Evolutionary conservation across 2,329 filamentous ascomycete genomes (phyloP), one percentile per base, ranked within the genome.

Genomic region (Ciborinia camelliae): DNA sequence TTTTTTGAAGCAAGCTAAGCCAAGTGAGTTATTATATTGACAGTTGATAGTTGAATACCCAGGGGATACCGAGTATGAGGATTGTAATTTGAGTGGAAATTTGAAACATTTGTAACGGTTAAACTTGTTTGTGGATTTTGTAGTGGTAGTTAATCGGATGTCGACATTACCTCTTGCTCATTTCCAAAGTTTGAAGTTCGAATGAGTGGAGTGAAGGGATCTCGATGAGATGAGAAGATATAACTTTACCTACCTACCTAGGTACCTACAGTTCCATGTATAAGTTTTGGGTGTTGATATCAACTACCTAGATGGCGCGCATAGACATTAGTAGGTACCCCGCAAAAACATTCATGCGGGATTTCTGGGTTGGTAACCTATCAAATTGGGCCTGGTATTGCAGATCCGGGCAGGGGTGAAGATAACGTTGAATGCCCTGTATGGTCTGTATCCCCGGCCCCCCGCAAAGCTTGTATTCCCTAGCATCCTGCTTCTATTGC

Each of bases 401-500:
- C 55, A 59, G 55, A 47, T 59, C 55, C 26, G n/a, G 5, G 7
- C 30, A 26, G 37, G 30, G 20, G 30, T 47, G 37, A 26, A 59
- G 55, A 59, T 59, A 59, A 59, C 41, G 41, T 35, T 47, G 55
- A 20, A 59, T 37, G 41, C n/a, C 43, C 18, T 48, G 30, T 55
- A 37, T 37, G 26, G 37, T 18, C 20, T 48, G 20, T 32, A 47
- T 48, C n/a, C 28, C 39, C 18, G 28, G 2, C 10, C 39, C 59
- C 47, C 59, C 47, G 43, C 47, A 53, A 62, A 55, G 60, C 50
- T 62, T 62, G 60, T 62, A 20, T 32, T 30, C n/a, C 35, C 9
- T 47, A 43, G 7, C n/a, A 62, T 15, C 26, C 50, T 62, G 28
- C 35, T 51, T 20, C 51, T 39, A 7, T 47, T 28, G n/a, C 30